Conservation (phyloP, 805 yeast genomes). For the Candida multigemmis region DNA sequence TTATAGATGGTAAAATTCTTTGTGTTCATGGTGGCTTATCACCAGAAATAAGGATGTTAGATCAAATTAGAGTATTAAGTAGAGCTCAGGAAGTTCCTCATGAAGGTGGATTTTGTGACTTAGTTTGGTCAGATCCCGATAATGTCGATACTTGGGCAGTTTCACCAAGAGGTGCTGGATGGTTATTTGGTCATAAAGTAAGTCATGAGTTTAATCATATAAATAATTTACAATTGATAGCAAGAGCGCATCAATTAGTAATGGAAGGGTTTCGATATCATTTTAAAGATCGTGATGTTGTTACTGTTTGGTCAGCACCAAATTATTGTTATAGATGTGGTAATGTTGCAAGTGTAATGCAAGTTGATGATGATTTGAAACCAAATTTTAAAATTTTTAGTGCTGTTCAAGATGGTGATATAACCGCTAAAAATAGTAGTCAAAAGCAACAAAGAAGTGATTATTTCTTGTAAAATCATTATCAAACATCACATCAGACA, state of each 20-base stretch:
- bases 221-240: conserved; percentile 78
- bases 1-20: conserved; percentile 85
- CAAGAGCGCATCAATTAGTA: conserved; percentile 95
- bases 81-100: conserved; percentile 98
- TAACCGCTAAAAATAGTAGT: conserved; percentile 27
- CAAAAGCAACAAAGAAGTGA: conserved; percentile 37
- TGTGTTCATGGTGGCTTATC: conserved; percentile 98
- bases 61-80: conserved; percentile 87
- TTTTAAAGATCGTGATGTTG: conserved; percentile 92
- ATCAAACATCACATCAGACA: too few relatives aligned
- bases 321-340: conserved; percentile 97
- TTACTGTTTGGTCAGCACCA: conserved; percentile 97
- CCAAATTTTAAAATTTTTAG: conserved; percentile 91
- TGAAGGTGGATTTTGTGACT: conserved; percentile 97
- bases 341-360: conserved; percentile 97
- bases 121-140: conserved; percentile 97
- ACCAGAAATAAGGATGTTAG: conserved; percentile 95
- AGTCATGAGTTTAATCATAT: conserved; percentile 95
- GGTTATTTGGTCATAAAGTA: conserved; percentile 92
- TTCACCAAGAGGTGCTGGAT: conserved; percentile 96
- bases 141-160: conserved; percentile 98
- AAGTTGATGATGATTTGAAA: conserved; percentile 75
- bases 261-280: conserved; percentile 98
- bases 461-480: conserved; percentile 28
- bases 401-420: conserved; percentile 84